A percentile compares a stretch with the other conserved stretches of the same genome.
Conservation (phyloP, 768 basidiomycete species). For the Antrodiella citrinella region DNA sequence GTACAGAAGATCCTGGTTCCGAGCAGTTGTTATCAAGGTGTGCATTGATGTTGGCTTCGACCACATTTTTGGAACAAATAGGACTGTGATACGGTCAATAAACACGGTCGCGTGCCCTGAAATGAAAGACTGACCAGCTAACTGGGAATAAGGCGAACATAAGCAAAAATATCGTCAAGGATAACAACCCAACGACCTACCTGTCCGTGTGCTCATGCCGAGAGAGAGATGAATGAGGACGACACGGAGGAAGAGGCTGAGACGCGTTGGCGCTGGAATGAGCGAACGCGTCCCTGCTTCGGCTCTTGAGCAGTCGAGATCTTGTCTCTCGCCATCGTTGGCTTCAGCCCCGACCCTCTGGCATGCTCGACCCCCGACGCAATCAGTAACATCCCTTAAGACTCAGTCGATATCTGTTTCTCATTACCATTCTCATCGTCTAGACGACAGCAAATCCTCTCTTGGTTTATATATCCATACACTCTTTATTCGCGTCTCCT, state of each 20-base stretch:
- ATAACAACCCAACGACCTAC: too few species aligned
- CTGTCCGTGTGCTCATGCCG: background rate
- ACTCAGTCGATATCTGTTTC: background rate
- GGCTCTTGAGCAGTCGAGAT: too few species aligned
- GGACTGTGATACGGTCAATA: constrained; percentile 12
- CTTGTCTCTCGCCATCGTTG: too few species aligned
- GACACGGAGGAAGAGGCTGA: background rate
- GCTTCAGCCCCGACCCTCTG: too few species aligned
- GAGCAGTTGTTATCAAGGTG: constrained; percentile 21
- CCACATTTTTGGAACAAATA: constrained; percentile 16
- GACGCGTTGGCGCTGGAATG: background rate
- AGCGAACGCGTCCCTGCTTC: background rate
- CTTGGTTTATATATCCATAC: constrained; percentile 3
- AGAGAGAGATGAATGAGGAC: background rate
- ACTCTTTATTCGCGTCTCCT: constrained; percentile 5
- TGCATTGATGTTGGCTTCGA: constrained; percentile 18
- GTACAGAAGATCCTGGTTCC: constrained; percentile 5
- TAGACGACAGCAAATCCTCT: background rate
- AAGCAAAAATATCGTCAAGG: background rate
- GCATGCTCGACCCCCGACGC: too few species aligned
- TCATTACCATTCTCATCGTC: background rate
- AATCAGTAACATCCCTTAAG: too few species aligned
- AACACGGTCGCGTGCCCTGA: background rate
- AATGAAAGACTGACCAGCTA: background rate
- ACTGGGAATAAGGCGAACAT: background rate